Conservation (phyloP, 2,329 filamentous ascomycete species). For the Gliomastix tumulicola region DNA sequence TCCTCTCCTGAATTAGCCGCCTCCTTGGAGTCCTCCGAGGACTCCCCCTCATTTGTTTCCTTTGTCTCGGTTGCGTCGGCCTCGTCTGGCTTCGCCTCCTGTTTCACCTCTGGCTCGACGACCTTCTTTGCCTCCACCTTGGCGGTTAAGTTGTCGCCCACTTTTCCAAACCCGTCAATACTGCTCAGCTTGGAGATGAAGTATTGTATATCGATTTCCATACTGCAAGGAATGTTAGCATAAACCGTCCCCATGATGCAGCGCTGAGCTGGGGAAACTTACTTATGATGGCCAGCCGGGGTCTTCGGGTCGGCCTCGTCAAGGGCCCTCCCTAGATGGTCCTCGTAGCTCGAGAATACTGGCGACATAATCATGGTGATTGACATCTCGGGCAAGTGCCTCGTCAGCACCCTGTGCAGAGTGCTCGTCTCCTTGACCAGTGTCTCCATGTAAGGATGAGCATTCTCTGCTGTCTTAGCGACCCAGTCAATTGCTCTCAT, state of each 20-base stretch:
- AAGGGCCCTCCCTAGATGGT: conserved; percentile 70
- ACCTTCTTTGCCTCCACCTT: too few relatives aligned
- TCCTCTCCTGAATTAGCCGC: background rate
- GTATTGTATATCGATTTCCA: conserved; percentile 69
- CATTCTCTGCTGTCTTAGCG: conserved; percentile 25
- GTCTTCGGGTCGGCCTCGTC: conserved; percentile 58
- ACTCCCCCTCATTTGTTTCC: conserved; percentile 9
- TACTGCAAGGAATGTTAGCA: conserved; percentile 40
- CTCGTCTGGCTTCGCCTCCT: conserved; percentile 14
- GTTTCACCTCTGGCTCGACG: too few relatives aligned
- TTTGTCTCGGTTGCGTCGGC: conserved; percentile 5
- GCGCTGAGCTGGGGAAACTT: conserved; percentile 20
- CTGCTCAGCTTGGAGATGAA: conserved; percentile 66
- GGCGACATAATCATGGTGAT: conserved; percentile 79
- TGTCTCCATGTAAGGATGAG: conserved; percentile 77
- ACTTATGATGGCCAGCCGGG: conserved; percentile 65
- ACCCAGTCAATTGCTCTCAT: conserved; percentile 77
- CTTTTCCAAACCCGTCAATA: conserved; percentile 70
- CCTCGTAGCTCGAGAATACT: conserved; percentile 75
- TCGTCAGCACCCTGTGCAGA: conserved; percentile 74
- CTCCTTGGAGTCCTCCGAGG: conserved; percentile 6
- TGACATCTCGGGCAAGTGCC: conserved; percentile 70
- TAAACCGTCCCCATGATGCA: too few relatives aligned
- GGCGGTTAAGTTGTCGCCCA: too few relatives aligned
- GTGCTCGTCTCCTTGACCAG: conserved; percentile 80